Percentiles rank a stretch among this genome's conserved stretches.
Conservation (phyloP, 1,284 basidiomycete species). For the Lentinula novae-zelandiae region DNA sequence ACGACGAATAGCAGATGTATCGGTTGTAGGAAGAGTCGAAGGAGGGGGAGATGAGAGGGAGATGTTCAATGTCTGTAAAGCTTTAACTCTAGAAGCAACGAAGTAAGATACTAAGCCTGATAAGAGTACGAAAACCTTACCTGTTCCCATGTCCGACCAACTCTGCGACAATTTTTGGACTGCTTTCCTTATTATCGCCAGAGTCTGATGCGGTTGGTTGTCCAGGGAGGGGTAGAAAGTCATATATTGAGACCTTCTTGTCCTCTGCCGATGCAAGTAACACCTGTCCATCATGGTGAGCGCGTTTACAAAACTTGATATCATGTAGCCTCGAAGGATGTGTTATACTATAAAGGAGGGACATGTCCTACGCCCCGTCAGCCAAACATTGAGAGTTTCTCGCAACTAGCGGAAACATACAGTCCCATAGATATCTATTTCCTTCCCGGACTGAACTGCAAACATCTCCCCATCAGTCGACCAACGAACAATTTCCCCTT, state of each 20-base stretch:
- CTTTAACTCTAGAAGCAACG: slow-evolving; percentile 55
- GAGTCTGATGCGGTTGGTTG: slow-evolving; percentile 10
- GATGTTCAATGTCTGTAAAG: slow-evolving; percentile 59
- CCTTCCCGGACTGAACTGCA: slow-evolving; percentile 72
- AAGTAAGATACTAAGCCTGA: not conserved
- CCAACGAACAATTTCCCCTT: slow-evolving; percentile 88
- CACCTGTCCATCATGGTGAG: slow-evolving; percentile 50
- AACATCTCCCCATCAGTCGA: slow-evolving; percentile 74
- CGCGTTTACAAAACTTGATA: slow-evolving; percentile 62
- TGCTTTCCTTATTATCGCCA: not conserved
- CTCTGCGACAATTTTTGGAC: slow-evolving; percentile 53
- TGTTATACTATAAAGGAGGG: slow-evolving; percentile 62
- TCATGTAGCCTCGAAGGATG: slow-evolving; percentile 82
- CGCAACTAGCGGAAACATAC: slow-evolving; percentile 40
- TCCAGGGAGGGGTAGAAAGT: slow-evolving; percentile 39
- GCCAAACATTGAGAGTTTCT: not conserved
- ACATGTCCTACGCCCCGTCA: slow-evolving; percentile 56
- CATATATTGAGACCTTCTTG: slow-evolving; percentile 76
- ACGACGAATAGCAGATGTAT: not conserved
- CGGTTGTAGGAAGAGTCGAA: not conserved
- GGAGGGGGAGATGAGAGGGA: slow-evolving; percentile 38
- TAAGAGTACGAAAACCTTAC: slow-evolving; percentile 34
- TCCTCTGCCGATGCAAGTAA: slow-evolving; percentile 85
- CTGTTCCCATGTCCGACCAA: slow-evolving; percentile 74
- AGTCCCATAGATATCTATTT: slow-evolving; percentile 79